Percentiles rank a stretch among this genome's conserved stretches.
These are phyloP conservation scores for Sporothrix brunneoviolacea DNA, from an alignment of 2,329 filamentous ascomycete species.

Conservation along the genomic window DNA sequence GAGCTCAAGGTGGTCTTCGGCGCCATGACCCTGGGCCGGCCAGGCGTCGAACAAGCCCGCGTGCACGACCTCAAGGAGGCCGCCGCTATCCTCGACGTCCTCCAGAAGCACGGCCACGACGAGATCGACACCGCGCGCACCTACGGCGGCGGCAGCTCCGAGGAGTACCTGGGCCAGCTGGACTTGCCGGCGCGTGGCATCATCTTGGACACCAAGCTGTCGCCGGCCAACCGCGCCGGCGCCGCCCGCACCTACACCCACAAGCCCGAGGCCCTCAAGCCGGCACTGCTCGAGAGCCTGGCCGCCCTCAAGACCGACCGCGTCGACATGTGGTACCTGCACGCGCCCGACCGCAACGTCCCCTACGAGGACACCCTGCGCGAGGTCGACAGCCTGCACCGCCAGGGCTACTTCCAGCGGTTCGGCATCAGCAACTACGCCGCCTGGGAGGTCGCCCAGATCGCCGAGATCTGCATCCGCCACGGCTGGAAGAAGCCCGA, in stretches of 20 bases:
- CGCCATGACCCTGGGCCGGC: constrained; percentile 24
- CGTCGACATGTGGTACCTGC: constrained; percentile 34
- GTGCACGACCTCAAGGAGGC: constrained; percentile 40
- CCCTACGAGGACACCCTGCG: constrained; percentile 52
- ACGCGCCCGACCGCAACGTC: constrained; percentile 42
- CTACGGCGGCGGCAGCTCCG: constrained; percentile 59
- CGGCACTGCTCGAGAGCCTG: constrained; percentile 20
- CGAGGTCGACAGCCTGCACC: constrained; percentile 38
- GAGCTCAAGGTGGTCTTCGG: constrained; percentile 24
- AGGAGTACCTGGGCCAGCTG: constrained; percentile 40
- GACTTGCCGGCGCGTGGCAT: constrained; percentile 30
- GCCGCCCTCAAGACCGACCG: constrained; percentile 21
- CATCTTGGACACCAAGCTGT: constrained; percentile 23
- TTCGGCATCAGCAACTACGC: constrained; percentile 42
- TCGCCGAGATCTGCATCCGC: constrained; percentile 33
- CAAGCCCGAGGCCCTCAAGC: constrained; percentile 17
- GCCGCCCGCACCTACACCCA: constrained; percentile 15
- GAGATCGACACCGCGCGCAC: constrained; percentile 63
- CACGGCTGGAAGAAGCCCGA: constrained; percentile 35
- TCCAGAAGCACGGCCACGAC: constrained; percentile 59
- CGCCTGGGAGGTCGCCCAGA: constrained; percentile 34
- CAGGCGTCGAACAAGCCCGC: constrained; percentile 23
- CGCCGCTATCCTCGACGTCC: constrained; percentile 55
- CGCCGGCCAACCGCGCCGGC: neutral
- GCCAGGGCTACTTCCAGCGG: constrained; percentile 43